These are phyloP conservation scores for Discostella stelligeroides DNA, from an alignment of 108 stramenopile genomes.

Conservation along the genomic window DNA sequence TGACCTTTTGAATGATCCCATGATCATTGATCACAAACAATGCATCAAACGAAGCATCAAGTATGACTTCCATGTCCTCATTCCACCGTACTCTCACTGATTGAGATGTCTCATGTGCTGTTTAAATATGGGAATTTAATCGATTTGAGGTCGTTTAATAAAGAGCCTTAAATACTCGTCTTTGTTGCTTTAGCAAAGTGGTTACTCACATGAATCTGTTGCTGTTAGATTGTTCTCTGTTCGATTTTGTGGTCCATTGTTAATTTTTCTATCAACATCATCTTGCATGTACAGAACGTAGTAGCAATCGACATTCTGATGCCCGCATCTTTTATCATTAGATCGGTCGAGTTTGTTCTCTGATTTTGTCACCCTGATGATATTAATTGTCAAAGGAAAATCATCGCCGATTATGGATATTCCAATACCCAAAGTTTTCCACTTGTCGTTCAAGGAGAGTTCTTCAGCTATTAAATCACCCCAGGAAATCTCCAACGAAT, in stretches of 20 bases:
- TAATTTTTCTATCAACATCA: neutral
- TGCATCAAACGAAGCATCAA: slow-evolving; percentile 50
- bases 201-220: slow-evolving; percentile 8
- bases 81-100: too few species aligned
- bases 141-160: neutral
- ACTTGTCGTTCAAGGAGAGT: slow-evolving; percentile 13
- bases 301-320: too few species aligned
- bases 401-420: neutral
- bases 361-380: slow-evolving; percentile 11
- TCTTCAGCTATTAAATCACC: slow-evolving; percentile 11
- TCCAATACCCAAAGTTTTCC: slow-evolving; percentile 1
- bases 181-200: too few species aligned
- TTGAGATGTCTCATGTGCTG: too few species aligned
- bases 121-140: too few species aligned
- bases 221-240: too few species aligned
- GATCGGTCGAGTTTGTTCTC: neutral
- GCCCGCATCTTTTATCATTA: slow-evolving; percentile 16
- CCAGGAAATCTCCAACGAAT: slow-evolving; percentile 20
- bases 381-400: slow-evolving; percentile 23
- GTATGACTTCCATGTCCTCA: slow-evolving; percentile 26
- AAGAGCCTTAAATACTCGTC: too few species aligned
- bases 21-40: slow-evolving; percentile 38
- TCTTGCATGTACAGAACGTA: slow-evolving; percentile 38
- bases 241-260: neutral
- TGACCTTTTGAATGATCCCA: slow-evolving; percentile 52